Percentiles rank a stretch among this genome's conserved stretches.
Conservation (phyloP, 257 asterid genomes). For the Marsdenia floribunda region DNA sequence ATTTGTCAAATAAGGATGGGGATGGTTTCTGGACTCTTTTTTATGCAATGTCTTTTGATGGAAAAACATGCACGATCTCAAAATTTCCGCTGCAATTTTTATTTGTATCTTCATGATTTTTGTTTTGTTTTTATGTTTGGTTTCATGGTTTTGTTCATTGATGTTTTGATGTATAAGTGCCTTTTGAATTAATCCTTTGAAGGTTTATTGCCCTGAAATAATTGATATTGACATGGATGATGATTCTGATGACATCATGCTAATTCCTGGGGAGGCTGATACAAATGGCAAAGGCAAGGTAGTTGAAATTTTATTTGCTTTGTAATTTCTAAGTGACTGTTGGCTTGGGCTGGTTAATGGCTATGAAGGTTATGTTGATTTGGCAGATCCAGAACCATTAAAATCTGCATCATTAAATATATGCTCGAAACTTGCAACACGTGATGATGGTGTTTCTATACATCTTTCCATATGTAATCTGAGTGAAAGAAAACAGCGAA, state of each 20-base stretch:
- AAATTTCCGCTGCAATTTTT: not conserved
- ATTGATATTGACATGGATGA: slow-evolving; percentile 77
- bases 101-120: not conserved
- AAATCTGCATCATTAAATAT: not conserved
- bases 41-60: not conserved
- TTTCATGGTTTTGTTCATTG: not conserved
- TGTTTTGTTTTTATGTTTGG: not conserved
- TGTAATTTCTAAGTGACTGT: not conserved
- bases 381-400: not conserved
- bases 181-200: slow-evolving; percentile 22
- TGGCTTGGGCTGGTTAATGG: not conserved
- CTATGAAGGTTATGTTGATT: not conserved
- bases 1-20: not conserved
- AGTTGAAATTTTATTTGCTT: slow-evolving; percentile 6
- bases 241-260: slow-evolving; percentile 35
- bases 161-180: slow-evolving; percentile 7
- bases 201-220: slow-evolving; percentile 58
- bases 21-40: not conserved
- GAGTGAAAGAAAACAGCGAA: not conserved
- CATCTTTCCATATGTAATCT: not conserved
- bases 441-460: not conserved
- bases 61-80: not conserved
- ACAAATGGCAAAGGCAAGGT: slow-evolving; percentile 65
- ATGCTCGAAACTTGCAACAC: not conserved
- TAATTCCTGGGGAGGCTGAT: slow-evolving; percentile 31